These are phyloP conservation scores for Phytophthora pluvialis DNA, from an alignment of 352 stramenopile genomes.

Conservation along the genomic window DNA sequence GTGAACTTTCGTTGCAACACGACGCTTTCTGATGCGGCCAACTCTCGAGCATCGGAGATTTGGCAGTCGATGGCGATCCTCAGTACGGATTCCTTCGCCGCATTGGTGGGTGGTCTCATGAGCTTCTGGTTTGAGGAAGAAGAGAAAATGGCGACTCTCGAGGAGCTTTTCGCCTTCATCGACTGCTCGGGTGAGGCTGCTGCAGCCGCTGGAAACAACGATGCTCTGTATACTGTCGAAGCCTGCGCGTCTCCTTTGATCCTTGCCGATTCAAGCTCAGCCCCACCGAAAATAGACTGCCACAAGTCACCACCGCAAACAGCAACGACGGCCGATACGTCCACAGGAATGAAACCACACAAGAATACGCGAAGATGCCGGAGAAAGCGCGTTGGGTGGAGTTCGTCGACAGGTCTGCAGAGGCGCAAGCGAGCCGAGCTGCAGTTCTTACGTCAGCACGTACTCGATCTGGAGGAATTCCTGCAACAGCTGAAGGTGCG, in stretches of 20 bases:
- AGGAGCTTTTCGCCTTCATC: slow-evolving; percentile 37
- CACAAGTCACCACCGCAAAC: too few species aligned
- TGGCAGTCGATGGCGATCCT: slow-evolving; percentile 1
- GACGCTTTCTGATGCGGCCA: slow-evolving; percentile 22
- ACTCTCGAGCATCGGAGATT: slow-evolving; percentile 15
- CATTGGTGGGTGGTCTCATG: slow-evolving; percentile 9
- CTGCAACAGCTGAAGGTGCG: slow-evolving; percentile 13
- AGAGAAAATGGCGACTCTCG: slow-evolving; percentile 23
- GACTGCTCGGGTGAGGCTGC: slow-evolving; percentile 12
- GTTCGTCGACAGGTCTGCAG: slow-evolving; percentile 35
- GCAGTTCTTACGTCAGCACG: slow-evolving; percentile 27
- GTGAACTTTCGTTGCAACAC: slow-evolving; percentile 12
- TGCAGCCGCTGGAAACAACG: too few species aligned
- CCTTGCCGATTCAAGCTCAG: neutral
- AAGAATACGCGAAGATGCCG: slow-evolving; percentile 11
- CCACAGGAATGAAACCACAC: too few species aligned
- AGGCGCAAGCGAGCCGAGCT: slow-evolving; percentile 37
- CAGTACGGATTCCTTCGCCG: neutral
- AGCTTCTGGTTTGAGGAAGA: slow-evolving; percentile 27
- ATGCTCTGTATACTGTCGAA: neutral
- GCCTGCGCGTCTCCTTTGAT: neutral
- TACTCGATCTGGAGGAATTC: slow-evolving; percentile 26
- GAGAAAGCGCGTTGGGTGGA: slow-evolving; percentile 28
- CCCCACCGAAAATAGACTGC: neutral
- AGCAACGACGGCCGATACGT: too few species aligned